These are phyloP conservation scores for Kentomonas sorsogonicus DNA, from an alignment of 208 protist species.

Conservation along the genomic window DNA sequence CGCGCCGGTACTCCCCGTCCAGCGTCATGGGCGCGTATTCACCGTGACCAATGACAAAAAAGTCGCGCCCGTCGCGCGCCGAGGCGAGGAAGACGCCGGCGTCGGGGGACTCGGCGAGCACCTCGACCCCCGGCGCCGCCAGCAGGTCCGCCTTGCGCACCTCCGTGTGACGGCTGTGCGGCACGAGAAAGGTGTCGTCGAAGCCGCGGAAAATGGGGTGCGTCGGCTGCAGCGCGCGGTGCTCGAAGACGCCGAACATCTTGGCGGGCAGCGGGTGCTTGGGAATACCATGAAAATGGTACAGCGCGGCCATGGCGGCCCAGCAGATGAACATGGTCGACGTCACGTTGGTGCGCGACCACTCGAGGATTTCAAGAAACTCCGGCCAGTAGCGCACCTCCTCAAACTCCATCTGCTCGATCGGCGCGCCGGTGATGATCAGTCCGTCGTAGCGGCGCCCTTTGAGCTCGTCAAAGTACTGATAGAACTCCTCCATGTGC, in stretches of 20 bases:
- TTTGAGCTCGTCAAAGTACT: constrained; percentile 3
- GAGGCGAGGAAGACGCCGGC: constrained; percentile 5
- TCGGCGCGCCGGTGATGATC: constrained; percentile 14
- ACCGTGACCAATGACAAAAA: constrained; percentile 10
- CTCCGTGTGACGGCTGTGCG: constrained; percentile 13
- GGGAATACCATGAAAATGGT: constrained; percentile 7
- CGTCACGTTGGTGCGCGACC: constrained; percentile 4
- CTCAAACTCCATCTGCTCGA: constrained; percentile 12
- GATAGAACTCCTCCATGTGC: constrained; percentile 13
- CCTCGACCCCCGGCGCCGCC: not conserved
- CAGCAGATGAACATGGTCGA: constrained; percentile 17
- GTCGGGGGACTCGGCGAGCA: constrained; percentile 8
- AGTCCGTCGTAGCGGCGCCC: constrained; percentile 10
- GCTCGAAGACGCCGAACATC: constrained; percentile 12
- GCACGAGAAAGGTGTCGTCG: constrained; percentile 13
- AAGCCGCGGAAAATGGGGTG: constrained; percentile 9
- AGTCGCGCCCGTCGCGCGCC: constrained; percentile 1
- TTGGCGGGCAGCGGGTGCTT: constrained; percentile 8
- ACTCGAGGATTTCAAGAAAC: constrained; percentile 5
- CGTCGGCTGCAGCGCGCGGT: constrained; percentile 1
- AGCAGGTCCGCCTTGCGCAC: constrained; percentile 2
- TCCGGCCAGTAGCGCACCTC: constrained; percentile 10
- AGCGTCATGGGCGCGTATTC: constrained; percentile 10
- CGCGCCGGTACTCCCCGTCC: constrained; percentile 10
- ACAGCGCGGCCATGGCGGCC: constrained; percentile 13